phyloP scores from a whole-genome alignment of 352 stramenopile species.

The Globisporangium canariense region DNA sequence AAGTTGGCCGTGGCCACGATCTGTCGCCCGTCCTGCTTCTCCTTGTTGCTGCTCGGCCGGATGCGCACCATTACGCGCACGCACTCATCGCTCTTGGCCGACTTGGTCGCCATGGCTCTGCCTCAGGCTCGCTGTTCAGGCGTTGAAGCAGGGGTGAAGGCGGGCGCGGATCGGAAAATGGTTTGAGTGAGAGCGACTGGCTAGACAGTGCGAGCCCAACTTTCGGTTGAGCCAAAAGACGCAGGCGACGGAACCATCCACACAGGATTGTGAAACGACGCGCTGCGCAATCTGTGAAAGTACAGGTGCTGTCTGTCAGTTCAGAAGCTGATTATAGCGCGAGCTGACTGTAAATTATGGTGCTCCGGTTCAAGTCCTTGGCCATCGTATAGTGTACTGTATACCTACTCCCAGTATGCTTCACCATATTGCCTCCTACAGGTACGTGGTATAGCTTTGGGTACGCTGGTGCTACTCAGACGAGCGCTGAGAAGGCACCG shows the following conservation, averaged over 20 bases:
- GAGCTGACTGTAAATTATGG: too few relatives aligned
- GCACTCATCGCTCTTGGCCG: conserved; percentile 84
- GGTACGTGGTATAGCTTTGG: too few relatives aligned
- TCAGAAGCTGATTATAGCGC: too few relatives aligned
- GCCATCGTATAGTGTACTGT: too few relatives aligned
- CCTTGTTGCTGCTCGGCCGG: conserved; percentile 93
- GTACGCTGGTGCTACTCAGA: neutral
- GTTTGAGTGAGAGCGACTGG: neutral
- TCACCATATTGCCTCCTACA: too few relatives aligned
- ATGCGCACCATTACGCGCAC: conserved; percentile 97
- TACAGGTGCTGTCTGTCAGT: too few relatives aligned
- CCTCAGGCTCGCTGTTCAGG: neutral
- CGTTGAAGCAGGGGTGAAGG: neutral
- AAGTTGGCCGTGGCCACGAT: conserved; percentile 86
- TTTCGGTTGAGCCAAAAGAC: neutral
- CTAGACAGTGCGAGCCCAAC: neutral
- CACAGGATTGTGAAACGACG: neutral
- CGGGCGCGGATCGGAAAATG: neutral
- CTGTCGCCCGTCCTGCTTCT: conserved; percentile 91
- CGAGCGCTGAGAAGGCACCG: neutral
- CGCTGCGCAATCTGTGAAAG: too few relatives aligned
- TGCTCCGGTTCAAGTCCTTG: too few relatives aligned
- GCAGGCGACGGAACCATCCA: neutral
- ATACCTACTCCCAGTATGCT: too few relatives aligned
- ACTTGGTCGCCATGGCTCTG: conserved; percentile 32